These are phyloP conservation scores for Ogataea neopini DNA, from an alignment of 805 yeast species.

Conservation along the genomic window DNA sequence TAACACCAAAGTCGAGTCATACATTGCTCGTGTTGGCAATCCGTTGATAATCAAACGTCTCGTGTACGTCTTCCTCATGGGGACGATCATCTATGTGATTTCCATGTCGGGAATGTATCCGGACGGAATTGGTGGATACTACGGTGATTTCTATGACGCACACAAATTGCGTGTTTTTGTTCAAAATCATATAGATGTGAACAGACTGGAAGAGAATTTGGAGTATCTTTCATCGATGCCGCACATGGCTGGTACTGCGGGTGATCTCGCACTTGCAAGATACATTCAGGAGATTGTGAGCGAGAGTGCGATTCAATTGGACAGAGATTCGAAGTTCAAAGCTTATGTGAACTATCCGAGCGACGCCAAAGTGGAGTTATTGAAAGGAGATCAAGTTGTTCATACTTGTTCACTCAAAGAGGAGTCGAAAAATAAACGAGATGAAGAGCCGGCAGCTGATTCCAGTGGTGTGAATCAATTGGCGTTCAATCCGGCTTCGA, in stretches of 20 bases:
- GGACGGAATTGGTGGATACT: slow-evolving; percentile 37
- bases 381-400: slow-evolving; percentile 23
- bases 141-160: slow-evolving; percentile 67
- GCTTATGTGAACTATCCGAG: slow-evolving; percentile 70
- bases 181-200: slow-evolving; percentile 51
- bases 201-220: slow-evolving; percentile 61
- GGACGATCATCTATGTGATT: slow-evolving; percentile 56
- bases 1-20: slow-evolving; percentile 51
- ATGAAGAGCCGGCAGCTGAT: slow-evolving; percentile 11
- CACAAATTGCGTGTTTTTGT: slow-evolving; percentile 51
- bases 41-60: slow-evolving; percentile 81
- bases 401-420: slow-evolving; percentile 28
- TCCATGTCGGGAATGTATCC: slow-evolving; percentile 59
- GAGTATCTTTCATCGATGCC: slow-evolving; percentile 80
- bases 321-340: slow-evolving; percentile 51
- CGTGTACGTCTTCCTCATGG: slow-evolving; percentile 65
- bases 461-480: slow-evolving; percentile 37
- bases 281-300: slow-evolving; percentile 61
- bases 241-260: slow-evolving; percentile 85
- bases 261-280: slow-evolving; percentile 71
- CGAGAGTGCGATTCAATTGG: slow-evolving; percentile 54
- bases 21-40: slow-evolving; percentile 71
- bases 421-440: slow-evolving; percentile 7
- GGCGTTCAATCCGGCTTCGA: slow-evolving; percentile 72
- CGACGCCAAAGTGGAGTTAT: slow-evolving; percentile 29